Evolutionary conservation across 331 rosid genomes (phyloP), one percentile per base, ranked within the genome.

Genomic region (Quercus tomentella): DNA sequence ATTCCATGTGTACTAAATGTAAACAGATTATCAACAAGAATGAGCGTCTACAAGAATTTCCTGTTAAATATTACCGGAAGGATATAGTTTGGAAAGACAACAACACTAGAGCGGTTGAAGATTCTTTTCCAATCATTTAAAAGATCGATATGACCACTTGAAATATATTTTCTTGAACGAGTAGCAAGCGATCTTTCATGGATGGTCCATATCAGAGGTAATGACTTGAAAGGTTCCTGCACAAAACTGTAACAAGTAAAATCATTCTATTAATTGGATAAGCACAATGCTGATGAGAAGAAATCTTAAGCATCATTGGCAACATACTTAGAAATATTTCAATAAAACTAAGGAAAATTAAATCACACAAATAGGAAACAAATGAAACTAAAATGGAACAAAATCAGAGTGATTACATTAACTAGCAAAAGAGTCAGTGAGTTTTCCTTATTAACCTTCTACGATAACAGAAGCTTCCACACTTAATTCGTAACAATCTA

Each of bases 221-320:
- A 31, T 73, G 97, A 88, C 87, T 89, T 96, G 92, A 96, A 96
- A 80, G 99, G 99, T 84, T 96, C 99, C 95, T 88, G 98, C 89
- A 90, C 73, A 88, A 93, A 92, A 79, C 99, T 96, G 98, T 77
- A 75, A 86, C 87, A 87, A 90, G 87, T 84, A 90, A 87, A 88
- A 86, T 81, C 84, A 94, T 84, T 87, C 76, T 65, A 80, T 76
- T 76, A 80, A 84, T 77, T 87, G 84, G 57, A 73, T 31, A 81
- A 28, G 80, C 79, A 83, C 25, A 61, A 69, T 76, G 57, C 60
- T 69, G 56, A 23, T 43, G 76, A 52, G 33, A 74, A 16, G 76
- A 82, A 51, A 33, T 5, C 63, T 56, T 43, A 78, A 82, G 76
- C 56, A 54, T n/a, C 60, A 78, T 31, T 12, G 2, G 56, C 72